Conservation (phyloP, 192 early-diverging fungal genomes). For the Coemansia aciculifera region DNA sequence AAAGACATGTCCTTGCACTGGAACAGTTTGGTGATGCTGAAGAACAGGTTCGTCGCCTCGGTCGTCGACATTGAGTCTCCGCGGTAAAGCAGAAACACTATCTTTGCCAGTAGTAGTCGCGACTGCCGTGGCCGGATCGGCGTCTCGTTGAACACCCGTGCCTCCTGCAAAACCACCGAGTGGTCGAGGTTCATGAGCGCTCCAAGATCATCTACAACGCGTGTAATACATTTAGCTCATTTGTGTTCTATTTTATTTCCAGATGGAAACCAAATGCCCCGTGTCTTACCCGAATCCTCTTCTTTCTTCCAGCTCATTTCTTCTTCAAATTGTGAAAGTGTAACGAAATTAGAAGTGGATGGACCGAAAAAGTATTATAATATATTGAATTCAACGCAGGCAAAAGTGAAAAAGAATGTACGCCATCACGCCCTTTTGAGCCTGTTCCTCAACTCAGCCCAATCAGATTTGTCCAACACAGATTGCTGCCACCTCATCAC, state of each 20-base stretch:
- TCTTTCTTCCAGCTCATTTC: constrained; percentile 56
- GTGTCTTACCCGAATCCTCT: constrained; percentile 47
- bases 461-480: neutral
- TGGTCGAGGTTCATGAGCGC: constrained; percentile 90
- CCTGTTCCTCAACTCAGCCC: neutral
- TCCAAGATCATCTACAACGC: constrained; percentile 66
- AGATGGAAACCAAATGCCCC: neutral
- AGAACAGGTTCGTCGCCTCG: constrained; percentile 98
- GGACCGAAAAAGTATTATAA: neutral
- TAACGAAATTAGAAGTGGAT: neutral
- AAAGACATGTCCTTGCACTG: constrained; percentile 91
- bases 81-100: constrained; percentile 89
- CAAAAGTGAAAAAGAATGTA: neutral
- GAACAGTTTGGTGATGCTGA: constrained; percentile 97
- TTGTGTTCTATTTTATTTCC: neutral
- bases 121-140: constrained; percentile 96
- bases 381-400: too few species aligned
- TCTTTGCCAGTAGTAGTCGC: constrained; percentile 87
- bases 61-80: constrained; percentile 84
- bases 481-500: neutral
- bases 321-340: neutral
- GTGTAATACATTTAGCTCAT: neutral
- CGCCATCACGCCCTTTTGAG: neutral
- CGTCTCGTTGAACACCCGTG: constrained; percentile 94
- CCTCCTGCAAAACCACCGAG: constrained; percentile 90